Conservation (phyloP, 495 filamentous ascomycete genomes). For the Astrothelium subdiscretum region DNA sequence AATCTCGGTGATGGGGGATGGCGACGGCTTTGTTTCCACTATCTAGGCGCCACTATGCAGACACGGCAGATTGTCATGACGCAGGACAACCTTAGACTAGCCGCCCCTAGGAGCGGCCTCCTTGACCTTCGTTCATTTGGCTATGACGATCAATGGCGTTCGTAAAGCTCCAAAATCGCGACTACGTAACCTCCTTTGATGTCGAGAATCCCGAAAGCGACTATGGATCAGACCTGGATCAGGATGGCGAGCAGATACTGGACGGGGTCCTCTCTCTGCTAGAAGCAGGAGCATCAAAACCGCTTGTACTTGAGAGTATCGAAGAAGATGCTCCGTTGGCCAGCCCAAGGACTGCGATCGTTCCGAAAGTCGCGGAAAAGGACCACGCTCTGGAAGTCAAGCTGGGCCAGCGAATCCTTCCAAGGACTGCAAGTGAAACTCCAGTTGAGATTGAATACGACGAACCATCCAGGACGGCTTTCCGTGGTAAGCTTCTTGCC, state of each 20-base stretch:
- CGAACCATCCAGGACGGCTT: slow-evolving; percentile 12
- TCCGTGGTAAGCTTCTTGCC: slow-evolving; percentile 11
- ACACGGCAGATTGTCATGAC: not conserved
- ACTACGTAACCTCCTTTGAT: not conserved
- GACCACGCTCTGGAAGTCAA: not conserved
- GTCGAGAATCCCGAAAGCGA: slow-evolving; percentile 19
- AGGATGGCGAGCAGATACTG: slow-evolving; percentile 16
- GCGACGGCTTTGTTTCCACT: no score
- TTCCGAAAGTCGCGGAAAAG: slow-evolving; percentile 1
- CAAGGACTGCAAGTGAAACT: slow-evolving; percentile 3
- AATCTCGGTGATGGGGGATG: no score
- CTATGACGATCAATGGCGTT: not conserved
- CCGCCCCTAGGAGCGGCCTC: not conserved
- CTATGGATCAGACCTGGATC: slow-evolving; percentile 31
- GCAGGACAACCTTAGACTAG: not conserved
- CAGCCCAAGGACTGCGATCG: not conserved
- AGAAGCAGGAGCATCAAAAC: not conserved
- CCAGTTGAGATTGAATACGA: slow-evolving; percentile 23
- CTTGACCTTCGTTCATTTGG: not conserved
- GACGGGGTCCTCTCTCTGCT: slow-evolving; percentile 15
- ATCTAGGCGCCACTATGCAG: not conserved
- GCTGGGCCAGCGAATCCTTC: not conserved
- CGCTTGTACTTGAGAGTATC: slow-evolving; percentile 14
- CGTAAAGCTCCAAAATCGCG: not conserved
- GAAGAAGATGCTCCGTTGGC: slow-evolving; percentile 11